A percentile compares a stretch with the other conserved stretches of the same genome.
phyloP scores from a whole-genome alignment of 2,329 filamentous ascomycete genomes.

The Colletotrichum karsti region DNA sequence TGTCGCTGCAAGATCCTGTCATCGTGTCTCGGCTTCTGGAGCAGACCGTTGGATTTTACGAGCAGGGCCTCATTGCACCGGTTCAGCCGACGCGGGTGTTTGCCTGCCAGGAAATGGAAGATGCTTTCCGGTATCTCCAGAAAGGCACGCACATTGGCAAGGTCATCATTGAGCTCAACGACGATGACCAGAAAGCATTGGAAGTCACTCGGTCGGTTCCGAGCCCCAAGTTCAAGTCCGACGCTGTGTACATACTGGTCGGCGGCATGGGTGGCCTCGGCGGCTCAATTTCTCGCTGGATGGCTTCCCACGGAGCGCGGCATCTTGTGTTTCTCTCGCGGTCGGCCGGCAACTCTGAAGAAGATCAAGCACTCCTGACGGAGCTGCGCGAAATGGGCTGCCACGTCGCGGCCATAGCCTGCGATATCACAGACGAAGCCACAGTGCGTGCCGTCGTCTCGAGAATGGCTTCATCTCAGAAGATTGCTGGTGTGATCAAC shows the following conservation, averaged over 20 bases:
- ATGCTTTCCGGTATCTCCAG: conserved; percentile 54
- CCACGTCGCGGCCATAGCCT: neutral
- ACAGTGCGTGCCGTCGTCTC: neutral
- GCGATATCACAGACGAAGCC: neutral
- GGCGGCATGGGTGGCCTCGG: conserved; percentile 43
- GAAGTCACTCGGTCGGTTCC: neutral
- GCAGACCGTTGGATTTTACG: neutral
- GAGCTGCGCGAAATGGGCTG: neutral
- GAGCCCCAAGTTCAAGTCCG: neutral
- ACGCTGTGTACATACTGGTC: conserved; percentile 36
- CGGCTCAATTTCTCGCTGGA: conserved; percentile 36
- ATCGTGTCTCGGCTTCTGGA: neutral
- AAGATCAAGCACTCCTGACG: neutral
- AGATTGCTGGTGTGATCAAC: neutral
- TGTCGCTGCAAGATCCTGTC: conserved; percentile 19
- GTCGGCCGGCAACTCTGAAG: conserved; percentile 21
- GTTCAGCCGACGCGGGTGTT: conserved; percentile 19
- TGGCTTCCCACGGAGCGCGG: conserved; percentile 38
- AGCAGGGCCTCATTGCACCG: neutral
- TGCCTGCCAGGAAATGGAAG: conserved; percentile 36
- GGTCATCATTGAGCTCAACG: conserved; percentile 42
- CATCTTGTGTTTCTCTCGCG: conserved; percentile 37
- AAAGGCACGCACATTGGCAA: conserved; percentile 53
- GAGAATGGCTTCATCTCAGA: neutral
- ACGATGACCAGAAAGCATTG: neutral